These are phyloP conservation scores for Acrocalymma vagum DNA, from an alignment of 2,329 filamentous ascomycete genomes.

Conservation along the genomic window DNA sequence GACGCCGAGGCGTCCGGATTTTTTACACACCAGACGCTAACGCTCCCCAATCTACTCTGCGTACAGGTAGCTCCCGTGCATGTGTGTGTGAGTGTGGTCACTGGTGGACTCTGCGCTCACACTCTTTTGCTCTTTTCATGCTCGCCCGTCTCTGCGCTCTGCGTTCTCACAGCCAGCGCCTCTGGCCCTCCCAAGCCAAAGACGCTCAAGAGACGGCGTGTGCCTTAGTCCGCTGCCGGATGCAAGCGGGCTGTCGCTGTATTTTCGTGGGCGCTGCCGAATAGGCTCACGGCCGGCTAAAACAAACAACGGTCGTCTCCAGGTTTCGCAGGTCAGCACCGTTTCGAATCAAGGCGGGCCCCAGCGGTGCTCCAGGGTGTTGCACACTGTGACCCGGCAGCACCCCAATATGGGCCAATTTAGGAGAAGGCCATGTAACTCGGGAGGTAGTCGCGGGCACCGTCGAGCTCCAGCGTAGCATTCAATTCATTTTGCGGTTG, in stretches of 20 bases:
- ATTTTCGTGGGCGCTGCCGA: conserved; percentile 40
- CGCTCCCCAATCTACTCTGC: too few relatives aligned
- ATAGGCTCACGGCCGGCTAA: conserved; percentile 43
- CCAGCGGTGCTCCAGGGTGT: too few relatives aligned
- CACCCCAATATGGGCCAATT: conserved; percentile 43
- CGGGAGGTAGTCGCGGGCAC: conserved; percentile 29
- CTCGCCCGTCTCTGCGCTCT: too few relatives aligned
- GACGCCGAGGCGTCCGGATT: too few relatives aligned
- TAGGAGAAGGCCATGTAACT: conserved; percentile 42
- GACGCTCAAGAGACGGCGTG: too few relatives aligned
- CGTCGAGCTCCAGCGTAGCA: conserved; percentile 28
- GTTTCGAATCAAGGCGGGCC: conserved; percentile 39
- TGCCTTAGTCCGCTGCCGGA: conserved; percentile 8
- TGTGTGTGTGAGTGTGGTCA: too few relatives aligned
- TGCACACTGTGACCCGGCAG: conserved; percentile 39
- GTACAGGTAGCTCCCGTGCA: too few relatives aligned
- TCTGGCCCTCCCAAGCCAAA: too few relatives aligned
- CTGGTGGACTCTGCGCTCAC: too few relatives aligned
- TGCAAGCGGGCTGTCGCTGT: conserved; percentile 23
- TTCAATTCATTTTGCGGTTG: conserved; percentile 23
- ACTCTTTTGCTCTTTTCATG: too few relatives aligned
- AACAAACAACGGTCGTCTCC: conserved; percentile 38
- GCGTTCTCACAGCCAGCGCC: too few relatives aligned
- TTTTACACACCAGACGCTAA: too few relatives aligned
- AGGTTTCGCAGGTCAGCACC: conserved; percentile 39